phyloP scores from a whole-genome alignment of 202 grass and related monocot genomes.

The Miscanthus sacchariflorus region DNA sequence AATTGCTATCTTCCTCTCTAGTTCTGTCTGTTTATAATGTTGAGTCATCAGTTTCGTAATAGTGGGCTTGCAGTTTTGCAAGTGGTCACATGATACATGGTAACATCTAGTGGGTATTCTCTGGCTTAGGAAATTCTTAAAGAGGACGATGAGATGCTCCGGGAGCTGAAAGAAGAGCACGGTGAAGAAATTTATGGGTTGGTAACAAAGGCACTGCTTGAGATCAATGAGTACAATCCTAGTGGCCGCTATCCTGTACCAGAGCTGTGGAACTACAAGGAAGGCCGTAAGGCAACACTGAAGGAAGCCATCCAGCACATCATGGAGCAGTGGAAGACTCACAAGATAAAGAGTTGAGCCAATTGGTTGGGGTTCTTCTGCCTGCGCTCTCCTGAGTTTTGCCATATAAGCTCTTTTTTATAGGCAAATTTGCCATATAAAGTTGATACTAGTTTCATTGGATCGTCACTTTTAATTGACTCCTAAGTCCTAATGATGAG shows the following conservation, averaged over 20 bases:
- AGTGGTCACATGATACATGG: not conserved
- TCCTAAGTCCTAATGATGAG: not conserved
- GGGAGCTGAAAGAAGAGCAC: constrained; percentile 38
- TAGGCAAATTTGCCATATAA: too few species aligned
- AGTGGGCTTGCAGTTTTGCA: not conserved
- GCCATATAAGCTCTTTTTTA: not conserved
- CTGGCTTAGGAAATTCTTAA: constrained; percentile 37
- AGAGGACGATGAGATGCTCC: constrained; percentile 35
- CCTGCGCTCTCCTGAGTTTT: not conserved
- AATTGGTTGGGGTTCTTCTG: not conserved
- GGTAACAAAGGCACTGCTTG: too few species aligned
- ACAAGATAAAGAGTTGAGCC: not conserved
- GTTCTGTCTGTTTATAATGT: constrained; percentile 5
- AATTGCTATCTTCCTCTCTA: not conserved
- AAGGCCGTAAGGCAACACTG: too few species aligned
- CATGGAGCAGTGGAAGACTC: too few species aligned
- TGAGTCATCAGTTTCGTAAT: not conserved
- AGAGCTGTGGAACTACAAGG: too few species aligned
- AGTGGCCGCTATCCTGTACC: too few species aligned
- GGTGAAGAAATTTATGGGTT: constrained; percentile 19
- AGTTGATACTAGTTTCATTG: not conserved
- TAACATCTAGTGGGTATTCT: constrained; percentile 27
- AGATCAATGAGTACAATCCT: too few species aligned
- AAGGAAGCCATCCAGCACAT: too few species aligned
- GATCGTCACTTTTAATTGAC: not conserved